Conservation (phyloP, 2,329 filamentous ascomycete genomes). For the Beauveria scarabaeidicola region DNA sequence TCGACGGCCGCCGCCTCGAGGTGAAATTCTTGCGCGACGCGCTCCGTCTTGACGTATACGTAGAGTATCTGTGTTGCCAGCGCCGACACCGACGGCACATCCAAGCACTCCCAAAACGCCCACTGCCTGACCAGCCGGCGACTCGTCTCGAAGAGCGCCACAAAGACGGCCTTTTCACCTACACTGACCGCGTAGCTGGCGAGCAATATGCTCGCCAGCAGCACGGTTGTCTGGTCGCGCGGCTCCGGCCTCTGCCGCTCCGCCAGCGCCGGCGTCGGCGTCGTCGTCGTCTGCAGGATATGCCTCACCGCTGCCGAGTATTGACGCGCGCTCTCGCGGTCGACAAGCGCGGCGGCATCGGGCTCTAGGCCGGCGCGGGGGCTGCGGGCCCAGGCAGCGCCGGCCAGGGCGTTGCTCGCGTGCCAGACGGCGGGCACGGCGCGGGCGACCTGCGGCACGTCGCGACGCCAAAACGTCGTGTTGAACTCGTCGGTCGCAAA, state of each 20-base stretch:
- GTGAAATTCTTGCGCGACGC: neutral
- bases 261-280: neutral
- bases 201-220: neutral
- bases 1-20: neutral
- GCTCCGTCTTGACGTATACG: neutral
- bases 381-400: neutral
- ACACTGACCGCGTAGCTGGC: neutral
- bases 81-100: neutral
- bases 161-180: neutral
- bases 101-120: neutral
- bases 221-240: neutral
- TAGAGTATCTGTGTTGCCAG: neutral
- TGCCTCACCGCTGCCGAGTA: neutral
- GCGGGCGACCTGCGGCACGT: neutral
- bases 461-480: neutral
- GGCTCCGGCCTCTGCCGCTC: neutral
- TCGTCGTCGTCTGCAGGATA: neutral
- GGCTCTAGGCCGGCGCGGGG: neutral
- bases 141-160: neutral
- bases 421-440: neutral
- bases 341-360: neutral
- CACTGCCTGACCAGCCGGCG: neutral
- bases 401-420: neutral
- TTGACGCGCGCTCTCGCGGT: neutral
- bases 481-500: neutral